phyloP scores from a whole-genome alignment of 2,329 filamentous ascomycete species.

The Pseudonectria buxi region DNA sequence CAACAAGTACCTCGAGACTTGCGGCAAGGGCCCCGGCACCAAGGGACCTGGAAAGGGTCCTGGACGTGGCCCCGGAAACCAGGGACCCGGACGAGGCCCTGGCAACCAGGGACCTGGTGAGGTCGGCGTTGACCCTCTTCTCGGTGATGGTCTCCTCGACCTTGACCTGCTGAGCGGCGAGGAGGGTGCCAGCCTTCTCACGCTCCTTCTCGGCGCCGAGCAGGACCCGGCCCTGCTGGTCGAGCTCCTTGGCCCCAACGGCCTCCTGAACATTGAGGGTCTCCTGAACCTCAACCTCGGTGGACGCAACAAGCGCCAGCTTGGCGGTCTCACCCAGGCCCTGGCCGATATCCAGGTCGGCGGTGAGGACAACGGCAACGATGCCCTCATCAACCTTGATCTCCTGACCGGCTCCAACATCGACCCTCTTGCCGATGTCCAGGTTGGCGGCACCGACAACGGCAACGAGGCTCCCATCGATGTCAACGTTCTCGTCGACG shows the following conservation, averaged over 20 bases:
- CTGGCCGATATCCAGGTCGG: not conserved
- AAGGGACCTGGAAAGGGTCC: not conserved
- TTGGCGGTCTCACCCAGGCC: too few relatives aligned
- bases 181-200: constrained; percentile 4
- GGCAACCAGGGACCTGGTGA: constrained; percentile 1
- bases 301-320: too few relatives aligned
- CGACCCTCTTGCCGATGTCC: not conserved
- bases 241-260: too few relatives aligned
- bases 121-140: constrained; percentile 4
- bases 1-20: constrained; percentile 15
- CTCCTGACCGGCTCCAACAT: not conserved
- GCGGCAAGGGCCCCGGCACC: constrained; percentile 2
- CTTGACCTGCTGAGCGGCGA: constrained; percentile 1
- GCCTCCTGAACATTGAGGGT: not conserved
- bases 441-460: not conserved
- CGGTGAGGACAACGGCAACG: constrained; percentile 4
- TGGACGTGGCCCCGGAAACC: not conserved
- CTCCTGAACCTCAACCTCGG: constrained; percentile 6
- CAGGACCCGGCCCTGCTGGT: not conserved
- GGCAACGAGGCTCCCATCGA: constrained; percentile 1
- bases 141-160: not conserved
- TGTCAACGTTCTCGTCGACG: constrained; percentile 1
- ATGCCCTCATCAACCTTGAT: constrained; percentile 6
- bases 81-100: not conserved
- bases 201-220: constrained; percentile 3